Percentiles rank a stretch among this genome's conserved stretches.
Evolutionary conservation across 257 asterid species (phyloP).

Genomic region (Nyctanthes arbortristis): DNA sequence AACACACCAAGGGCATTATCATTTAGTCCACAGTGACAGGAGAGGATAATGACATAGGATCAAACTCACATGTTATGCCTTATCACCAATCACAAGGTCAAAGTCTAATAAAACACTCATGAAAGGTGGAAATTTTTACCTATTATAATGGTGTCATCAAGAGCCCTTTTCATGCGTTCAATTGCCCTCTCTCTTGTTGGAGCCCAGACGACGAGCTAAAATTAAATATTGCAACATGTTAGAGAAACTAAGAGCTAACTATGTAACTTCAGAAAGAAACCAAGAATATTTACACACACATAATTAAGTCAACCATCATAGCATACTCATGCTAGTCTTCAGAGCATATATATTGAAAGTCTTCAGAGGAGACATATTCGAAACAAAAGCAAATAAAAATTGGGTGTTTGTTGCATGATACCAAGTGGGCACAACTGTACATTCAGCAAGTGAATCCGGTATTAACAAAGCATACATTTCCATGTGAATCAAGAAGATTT

Average conservation of each 20-base stretch:
- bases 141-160: constrained; percentile 79
- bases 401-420: background rate
- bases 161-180: constrained; percentile 98
- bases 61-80: too few species aligned
- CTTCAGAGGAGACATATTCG: too few species aligned
- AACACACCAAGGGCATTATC: background rate
- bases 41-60: background rate
- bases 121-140: constrained; percentile 47
- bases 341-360: background rate
- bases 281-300: constrained; percentile 15
- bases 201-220: constrained; percentile 96
- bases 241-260: constrained; percentile 20
- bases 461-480: background rate
- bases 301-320: constrained; percentile 8
- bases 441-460: constrained; percentile 7
- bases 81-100: background rate
- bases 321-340: background rate
- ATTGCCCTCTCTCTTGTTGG: constrained; percentile 97
- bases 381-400: too few species aligned
- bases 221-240: constrained; percentile 17
- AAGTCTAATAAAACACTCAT: constrained; percentile 2
- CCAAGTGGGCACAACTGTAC: background rate
- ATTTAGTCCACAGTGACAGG: constrained; percentile 11
- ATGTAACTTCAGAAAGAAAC: constrained; percentile 13
- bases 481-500: background rate